Evolutionary conservation across 805 yeast species (phyloP).

Genomic region (Jamesozyma spencerorum): DNA sequence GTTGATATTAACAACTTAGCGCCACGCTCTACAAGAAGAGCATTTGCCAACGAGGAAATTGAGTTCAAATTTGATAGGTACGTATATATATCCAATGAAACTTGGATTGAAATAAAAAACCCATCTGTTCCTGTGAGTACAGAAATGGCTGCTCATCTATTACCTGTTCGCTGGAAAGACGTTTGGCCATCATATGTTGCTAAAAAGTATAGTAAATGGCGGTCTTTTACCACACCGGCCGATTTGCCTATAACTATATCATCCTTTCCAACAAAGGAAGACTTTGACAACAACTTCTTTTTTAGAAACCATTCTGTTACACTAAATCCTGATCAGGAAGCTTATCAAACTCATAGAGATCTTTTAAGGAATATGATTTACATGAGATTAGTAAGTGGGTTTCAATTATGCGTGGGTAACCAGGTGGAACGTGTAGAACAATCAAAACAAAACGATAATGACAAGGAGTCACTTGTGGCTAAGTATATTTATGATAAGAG

Average conservation of each 20-base stretch:
- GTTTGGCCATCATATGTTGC: constrained; percentile 70
- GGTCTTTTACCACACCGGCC: constrained; percentile 87
- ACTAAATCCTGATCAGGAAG: constrained; percentile 48
- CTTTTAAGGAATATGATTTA: constrained; percentile 82
- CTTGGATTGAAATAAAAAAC: constrained; percentile 59
- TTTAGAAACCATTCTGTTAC: constrained; percentile 78
- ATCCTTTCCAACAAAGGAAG: constrained; percentile 61
- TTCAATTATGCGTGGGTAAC: constrained; percentile 77
- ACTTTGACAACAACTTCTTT: constrained; percentile 63
- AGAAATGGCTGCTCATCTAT: constrained; percentile 45
- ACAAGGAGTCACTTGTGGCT: constrained; percentile 44
- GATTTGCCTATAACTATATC: constrained; percentile 77
- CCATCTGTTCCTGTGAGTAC: constrained; percentile 63
- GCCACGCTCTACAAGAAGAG: not conserved
- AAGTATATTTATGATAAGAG: constrained; percentile 41
- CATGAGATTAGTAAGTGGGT: constrained; percentile 73
- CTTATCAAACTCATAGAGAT: constrained; percentile 42
- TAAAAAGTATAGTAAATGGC: constrained; percentile 76
- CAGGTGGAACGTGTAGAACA: constrained; percentile 55
- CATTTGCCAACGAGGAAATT: constrained; percentile 3
- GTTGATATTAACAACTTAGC: not conserved
- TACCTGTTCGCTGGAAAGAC: constrained; percentile 85
- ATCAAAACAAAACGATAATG: constrained; percentile 27
- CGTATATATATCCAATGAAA: constrained; percentile 14
- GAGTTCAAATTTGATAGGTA: constrained; percentile 4